Base-by-base conservation (phyloP, 2,329 filamentous ascomycete genomes). In the Colletotrichum caudatum region DNA sequence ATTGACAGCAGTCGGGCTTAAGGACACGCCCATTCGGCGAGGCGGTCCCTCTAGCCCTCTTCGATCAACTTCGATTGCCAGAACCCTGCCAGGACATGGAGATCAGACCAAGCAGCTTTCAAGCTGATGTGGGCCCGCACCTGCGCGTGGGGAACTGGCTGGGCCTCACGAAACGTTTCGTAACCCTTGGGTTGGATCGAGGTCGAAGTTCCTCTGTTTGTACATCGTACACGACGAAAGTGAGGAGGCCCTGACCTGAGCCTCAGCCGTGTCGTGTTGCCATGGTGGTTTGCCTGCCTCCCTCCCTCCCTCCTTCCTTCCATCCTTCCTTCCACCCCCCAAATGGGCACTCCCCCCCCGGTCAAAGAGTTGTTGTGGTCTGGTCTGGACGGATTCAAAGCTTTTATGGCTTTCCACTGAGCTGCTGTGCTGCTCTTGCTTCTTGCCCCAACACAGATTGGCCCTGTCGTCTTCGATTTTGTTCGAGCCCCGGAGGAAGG, bases 101-200 rank as follows among this genome's bases (percentile, higher is more conserved):
- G 76, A 81, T 81, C 80, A 80, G 75, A 74, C 77, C 79, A 80
- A 80, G 80, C 73, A 76, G 78, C 66, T 74, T 67, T 62, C 65
- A 70, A 81, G 80, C 78, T 78, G 59, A n/a, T 48, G 68, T 78
- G 76, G 66, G 69, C 57, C 69, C 74, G 65, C 74, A 60, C 66
- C 51, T 67, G 66, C 56, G 64, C 50, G 62, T 72, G 64, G 64
- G 51, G 68, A 73, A 58, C 65, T 74, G 68, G 73, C 73, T 60
- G 65, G 73, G 65, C 68, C 53, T 51, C 48, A 67, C 50, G 64
- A 70, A 67, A 70, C 68, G 68, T 67, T 67, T 70, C 68, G 68
- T 63, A 70, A 61, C 48, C 48, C 50, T 57, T 66, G 62, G 65
- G 66, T 56, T 59, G 37, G 72, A 73, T 67, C 46, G 46, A 48